Conservation (phyloP, 2,329 filamentous ascomycete genomes). For the Ophiostoma pallidulum region DNA sequence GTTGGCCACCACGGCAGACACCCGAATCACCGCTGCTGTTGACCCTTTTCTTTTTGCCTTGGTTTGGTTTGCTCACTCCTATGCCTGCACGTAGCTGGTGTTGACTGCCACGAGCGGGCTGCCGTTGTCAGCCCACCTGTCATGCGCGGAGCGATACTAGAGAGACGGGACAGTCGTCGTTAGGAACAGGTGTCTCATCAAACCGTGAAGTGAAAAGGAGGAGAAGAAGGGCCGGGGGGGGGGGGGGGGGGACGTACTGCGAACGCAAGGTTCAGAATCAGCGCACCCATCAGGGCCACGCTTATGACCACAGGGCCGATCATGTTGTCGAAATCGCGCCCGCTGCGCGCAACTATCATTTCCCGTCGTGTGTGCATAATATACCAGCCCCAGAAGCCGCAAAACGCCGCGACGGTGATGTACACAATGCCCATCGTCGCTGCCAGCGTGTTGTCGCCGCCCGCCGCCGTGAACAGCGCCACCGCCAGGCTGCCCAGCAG, state of each 20-base stretch:
- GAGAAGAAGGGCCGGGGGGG: neutral
- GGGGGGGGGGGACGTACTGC: slow-evolving; percentile 44
- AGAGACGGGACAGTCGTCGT: neutral
- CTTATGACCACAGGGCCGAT: slow-evolving; percentile 78
- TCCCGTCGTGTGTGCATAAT: slow-evolving; percentile 67
- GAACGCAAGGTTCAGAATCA: slow-evolving; percentile 82
- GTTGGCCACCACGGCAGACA: no score
- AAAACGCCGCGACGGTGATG: slow-evolving; percentile 70
- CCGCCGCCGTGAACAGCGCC: slow-evolving; percentile 77
- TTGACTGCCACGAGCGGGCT: neutral
- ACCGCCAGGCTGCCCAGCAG: slow-evolving; percentile 77
- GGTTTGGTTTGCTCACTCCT: no score
- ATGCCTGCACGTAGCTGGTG: slow-evolving; percentile 7
- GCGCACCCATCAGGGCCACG: slow-evolving; percentile 63
- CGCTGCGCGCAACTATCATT: slow-evolving; percentile 78
- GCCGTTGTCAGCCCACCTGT: slow-evolving; percentile 15
- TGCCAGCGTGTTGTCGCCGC: slow-evolving; percentile 64
- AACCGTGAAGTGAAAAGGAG: neutral
- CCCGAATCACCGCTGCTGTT: no score
- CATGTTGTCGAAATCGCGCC: slow-evolving; percentile 86
- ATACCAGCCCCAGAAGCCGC: slow-evolving; percentile 77
- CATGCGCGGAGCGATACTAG: slow-evolving; percentile 17
- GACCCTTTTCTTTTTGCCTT: no score
- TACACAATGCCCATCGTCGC: slow-evolving; percentile 74
- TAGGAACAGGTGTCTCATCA: no score